These are phyloP conservation scores for Aspergillus luchuensis DNA, from an alignment of 2,329 filamentous ascomycete genomes.

Conservation along the genomic window DNA sequence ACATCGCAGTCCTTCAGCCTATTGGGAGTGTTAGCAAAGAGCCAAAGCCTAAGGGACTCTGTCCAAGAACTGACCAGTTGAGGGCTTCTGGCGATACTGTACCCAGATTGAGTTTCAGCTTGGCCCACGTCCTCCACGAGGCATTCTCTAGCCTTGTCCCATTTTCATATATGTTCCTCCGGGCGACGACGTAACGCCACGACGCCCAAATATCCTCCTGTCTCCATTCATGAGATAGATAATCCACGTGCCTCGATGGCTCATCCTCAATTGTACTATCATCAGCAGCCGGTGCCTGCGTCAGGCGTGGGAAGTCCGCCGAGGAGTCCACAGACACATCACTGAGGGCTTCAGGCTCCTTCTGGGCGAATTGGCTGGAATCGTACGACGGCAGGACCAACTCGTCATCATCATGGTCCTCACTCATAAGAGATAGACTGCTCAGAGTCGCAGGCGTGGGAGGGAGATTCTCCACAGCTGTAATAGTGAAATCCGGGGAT, in stretches of 20 bases:
- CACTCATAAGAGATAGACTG: constrained; percentile 38
- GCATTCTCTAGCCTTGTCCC: constrained; percentile 87
- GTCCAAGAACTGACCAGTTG: constrained; percentile 71
- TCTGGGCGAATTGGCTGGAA: constrained; percentile 51
- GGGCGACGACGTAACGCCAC: constrained; percentile 88
- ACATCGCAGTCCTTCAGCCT: constrained; percentile 98
- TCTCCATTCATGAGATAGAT: constrained; percentile 87
- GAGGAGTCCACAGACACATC: constrained; percentile 26
- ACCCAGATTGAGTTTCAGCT: constrained; percentile 80
- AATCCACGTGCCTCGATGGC: constrained; percentile 90
- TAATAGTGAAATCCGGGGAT: constrained; percentile 39
- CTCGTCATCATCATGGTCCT: constrained; percentile 37
- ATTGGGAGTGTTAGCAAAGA: constrained; percentile 17
- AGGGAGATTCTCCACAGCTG: constrained; percentile 32
- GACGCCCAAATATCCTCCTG: constrained; percentile 98
- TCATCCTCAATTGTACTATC: constrained; percentile 73
- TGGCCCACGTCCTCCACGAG: constrained; percentile 96
- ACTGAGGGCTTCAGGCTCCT: constrained; percentile 32
- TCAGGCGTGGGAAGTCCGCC: constrained; percentile 58
- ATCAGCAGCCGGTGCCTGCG: constrained; percentile 68
- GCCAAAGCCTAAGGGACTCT: background rate
- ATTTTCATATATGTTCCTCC: constrained; percentile 77
- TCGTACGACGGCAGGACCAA: constrained; percentile 49
- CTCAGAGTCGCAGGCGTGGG: constrained; percentile 43
- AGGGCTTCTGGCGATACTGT: constrained; percentile 89